phyloP scores from a whole-genome alignment of 805 yeast genomes.

The Wickerhamomyces alni region DNA sequence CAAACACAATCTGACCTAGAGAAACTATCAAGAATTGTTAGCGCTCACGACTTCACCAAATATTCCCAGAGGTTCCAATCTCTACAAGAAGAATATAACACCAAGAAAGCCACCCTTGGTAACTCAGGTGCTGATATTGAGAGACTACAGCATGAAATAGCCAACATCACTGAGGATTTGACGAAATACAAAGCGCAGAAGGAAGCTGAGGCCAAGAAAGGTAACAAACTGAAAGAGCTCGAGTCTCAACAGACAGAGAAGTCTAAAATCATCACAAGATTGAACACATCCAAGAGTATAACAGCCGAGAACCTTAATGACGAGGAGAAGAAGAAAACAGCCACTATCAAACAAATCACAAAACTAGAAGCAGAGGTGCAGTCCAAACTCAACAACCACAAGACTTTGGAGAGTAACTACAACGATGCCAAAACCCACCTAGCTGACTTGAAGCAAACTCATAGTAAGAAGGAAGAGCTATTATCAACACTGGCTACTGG shows the following conservation, averaged over 20 bases:
- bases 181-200: conserved; percentile 44
- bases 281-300: conserved; percentile 58
- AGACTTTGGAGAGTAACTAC: conserved; percentile 39
- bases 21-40: conserved; percentile 62
- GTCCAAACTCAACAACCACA: conserved; percentile 32
- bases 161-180: conserved; percentile 54
- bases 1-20: conserved; percentile 79
- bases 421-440: conserved; percentile 38
- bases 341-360: conserved; percentile 28
- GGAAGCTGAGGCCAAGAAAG: conserved; percentile 53
- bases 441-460: conserved; percentile 37
- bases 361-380: conserved; percentile 29
- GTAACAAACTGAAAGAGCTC: conserved; percentile 51
- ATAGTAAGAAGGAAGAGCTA: conserved; percentile 65
- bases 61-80: conserved; percentile 36
- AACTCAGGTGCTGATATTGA: conserved; percentile 39
- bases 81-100: conserved; percentile 36
- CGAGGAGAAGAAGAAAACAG: conserved; percentile 33
- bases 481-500: conserved; percentile 82
- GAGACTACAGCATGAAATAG: conserved; percentile 48
- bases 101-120: conserved; percentile 34
- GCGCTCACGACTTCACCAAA: conserved; percentile 63
- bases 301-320: conserved; percentile 52
- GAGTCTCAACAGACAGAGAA: conserved; percentile 52
- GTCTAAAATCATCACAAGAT: conserved; percentile 60